These are phyloP conservation scores for Acorus gramineus DNA, from an alignment of 106 monocot genomes.

Conservation along the genomic window DNA sequence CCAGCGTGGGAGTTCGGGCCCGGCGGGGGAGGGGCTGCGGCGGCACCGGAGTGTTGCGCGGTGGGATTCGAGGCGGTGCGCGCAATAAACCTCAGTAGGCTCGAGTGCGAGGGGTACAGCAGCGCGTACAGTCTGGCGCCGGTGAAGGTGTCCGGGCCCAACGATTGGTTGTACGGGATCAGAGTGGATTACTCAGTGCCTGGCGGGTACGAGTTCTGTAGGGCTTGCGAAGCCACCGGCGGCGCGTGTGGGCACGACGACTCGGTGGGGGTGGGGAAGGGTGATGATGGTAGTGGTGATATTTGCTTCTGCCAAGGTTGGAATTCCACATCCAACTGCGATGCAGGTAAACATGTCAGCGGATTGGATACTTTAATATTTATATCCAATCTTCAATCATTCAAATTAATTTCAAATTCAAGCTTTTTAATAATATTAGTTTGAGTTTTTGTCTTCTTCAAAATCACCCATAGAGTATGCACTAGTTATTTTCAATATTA, in stretches of 20 bases:
- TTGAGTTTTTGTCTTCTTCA: too few relatives aligned
- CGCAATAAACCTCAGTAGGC: conserved; percentile 46
- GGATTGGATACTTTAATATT: too few relatives aligned
- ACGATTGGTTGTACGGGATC: conserved; percentile 75
- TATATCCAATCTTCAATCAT: too few relatives aligned
- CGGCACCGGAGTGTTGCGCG: conserved; percentile 50
- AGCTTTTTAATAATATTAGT: too few relatives aligned
- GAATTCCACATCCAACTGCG: conserved; percentile 59
- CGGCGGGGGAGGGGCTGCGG: conserved; percentile 3
- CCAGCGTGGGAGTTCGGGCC: conserved; percentile 43
- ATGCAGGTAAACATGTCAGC: conserved; percentile 7
- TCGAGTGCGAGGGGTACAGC: conserved; percentile 78
- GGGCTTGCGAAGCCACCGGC: conserved; percentile 61
- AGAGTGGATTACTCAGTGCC: conserved; percentile 46
- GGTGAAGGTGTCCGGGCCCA: conserved; percentile 29
- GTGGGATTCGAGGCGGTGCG: conserved; percentile 37
- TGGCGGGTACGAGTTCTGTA: conserved; percentile 34
- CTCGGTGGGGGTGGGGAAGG: not conserved
- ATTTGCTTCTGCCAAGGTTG: conserved; percentile 47
- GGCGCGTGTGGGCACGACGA: conserved; percentile 62
- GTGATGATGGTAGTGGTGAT: not conserved
- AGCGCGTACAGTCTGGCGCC: conserved; percentile 82
- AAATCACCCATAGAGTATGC: too few relatives aligned
- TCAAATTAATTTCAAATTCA: too few relatives aligned
- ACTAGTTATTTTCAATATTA: too few relatives aligned